Percentiles rank a stretch among this genome's conserved stretches.
Evolutionary conservation across 2,329 filamentous ascomycete species (phyloP).

Genomic region (Diaporthe vexans): DNA sequence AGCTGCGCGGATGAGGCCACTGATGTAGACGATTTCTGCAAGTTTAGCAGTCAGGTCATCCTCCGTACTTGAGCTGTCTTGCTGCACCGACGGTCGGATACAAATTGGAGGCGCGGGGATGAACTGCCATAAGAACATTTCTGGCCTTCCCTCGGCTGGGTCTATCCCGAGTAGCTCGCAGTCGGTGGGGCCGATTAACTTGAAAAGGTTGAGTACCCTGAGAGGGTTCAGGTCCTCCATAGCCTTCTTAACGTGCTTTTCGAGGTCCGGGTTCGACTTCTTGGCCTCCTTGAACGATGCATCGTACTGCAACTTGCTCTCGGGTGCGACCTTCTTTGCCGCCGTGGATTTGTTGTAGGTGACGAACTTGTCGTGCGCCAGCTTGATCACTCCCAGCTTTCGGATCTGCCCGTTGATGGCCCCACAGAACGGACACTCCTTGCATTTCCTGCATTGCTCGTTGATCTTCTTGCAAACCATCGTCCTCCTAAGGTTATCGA

Average conservation of each 20-base stretch:
- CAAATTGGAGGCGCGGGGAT: conserved; percentile 94
- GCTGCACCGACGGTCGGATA: conserved; percentile 92
- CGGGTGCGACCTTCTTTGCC: conserved; percentile 84
- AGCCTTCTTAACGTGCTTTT: conserved; percentile 91
- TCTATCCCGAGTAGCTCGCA: conserved; percentile 93
- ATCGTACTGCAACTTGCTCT: conserved; percentile 87
- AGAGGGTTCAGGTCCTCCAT: conserved; percentile 95
- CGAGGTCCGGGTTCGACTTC: conserved; percentile 83
- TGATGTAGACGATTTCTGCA: conserved; percentile 95
- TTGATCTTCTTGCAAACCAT: conserved; percentile 90
- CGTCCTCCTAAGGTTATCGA: conserved; percentile 89
- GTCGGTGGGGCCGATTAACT: conserved; percentile 85
- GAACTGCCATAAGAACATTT: conserved; percentile 98
- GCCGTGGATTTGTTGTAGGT: conserved; percentile 91
- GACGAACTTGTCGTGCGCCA: conserved; percentile 93
- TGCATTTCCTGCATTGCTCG: conserved; percentile 89
- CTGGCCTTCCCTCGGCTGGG: conserved; percentile 86
- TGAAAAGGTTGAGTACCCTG: conserved; percentile 90
- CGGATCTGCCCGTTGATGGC: conserved; percentile 91
- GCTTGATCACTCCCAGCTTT: conserved; percentile 92
- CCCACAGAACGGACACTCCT: conserved; percentile 84
- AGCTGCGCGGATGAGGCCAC: conserved; percentile 86
- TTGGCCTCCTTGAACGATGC: conserved; percentile 86
- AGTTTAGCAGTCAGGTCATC: conserved; percentile 97
- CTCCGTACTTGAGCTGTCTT: conserved; percentile 93